Base-by-base conservation (phyloP, 176 grass and related monocot genomes). In the Ensete glaucum region DNA sequence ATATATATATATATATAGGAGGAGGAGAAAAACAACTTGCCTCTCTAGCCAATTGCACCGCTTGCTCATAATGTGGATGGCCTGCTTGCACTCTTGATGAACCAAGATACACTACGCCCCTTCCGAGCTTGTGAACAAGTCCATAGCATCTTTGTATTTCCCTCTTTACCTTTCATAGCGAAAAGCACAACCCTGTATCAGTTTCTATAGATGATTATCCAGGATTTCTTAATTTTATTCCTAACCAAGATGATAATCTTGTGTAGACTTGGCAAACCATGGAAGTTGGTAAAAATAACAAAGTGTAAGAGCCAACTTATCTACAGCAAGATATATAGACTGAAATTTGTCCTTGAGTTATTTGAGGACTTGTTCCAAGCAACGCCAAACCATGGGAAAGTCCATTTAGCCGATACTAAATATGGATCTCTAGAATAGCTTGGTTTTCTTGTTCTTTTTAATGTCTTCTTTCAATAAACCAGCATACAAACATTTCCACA, bases 141-240 rank as follows among this genome's bases (percentile, higher is more conserved):
- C 85, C 79, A 82, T 91, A 98, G 82, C 94, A 98, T 72, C 67
- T 85, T 11, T 84, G 62, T 9, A 93, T 93, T 82, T 98, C 94
- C 81, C 88, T 74, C 84, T 76, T 91, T 63, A 98, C 85, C 90
- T 97, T 79, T 56, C n/a, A 64, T 15, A 25, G 65, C 7, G 34
- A 52, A 64, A 77, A 52, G 5, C 25, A 50, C 20, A 54, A 43
- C 50, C 29, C 11, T 50, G 34, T 10, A 6, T 69, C 66, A 49
- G 29, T 69, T 17, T 34, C 27, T 50, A 69, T 9, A 69, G 67
- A 69, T 69, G 20, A 69, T 67, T 16, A 29, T 50, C 9, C 6
- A 16, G 16, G 1, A 69, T 10, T 17, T 69, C 29, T 69, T n/a
- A 17, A 3, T 8, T 34, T 19, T 69, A 50, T 49, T 48, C 15